phyloP scores from a whole-genome alignment of 805 yeast genomes.

The Candida golubevii region DNA sequence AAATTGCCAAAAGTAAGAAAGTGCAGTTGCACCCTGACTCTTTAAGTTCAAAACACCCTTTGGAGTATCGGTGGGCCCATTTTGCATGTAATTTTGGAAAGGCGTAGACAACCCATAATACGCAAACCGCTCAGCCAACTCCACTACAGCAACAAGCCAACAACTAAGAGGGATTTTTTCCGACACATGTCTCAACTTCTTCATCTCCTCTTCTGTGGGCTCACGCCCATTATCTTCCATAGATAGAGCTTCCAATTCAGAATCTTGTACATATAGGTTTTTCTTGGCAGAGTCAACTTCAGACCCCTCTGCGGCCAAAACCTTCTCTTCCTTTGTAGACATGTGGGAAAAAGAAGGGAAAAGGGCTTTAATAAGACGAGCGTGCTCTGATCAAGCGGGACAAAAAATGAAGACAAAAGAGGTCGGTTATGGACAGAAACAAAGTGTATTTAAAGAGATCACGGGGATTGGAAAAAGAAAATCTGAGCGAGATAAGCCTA shows the following conservation, averaged over 20 bases:
- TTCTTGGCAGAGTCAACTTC: conserved; percentile 3
- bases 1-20: conserved; percentile 72
- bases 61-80: conserved; percentile 36
- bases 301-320: conserved; percentile 3
- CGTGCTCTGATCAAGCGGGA: background rate
- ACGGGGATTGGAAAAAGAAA: background rate
- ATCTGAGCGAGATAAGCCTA: background rate
- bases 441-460: background rate
- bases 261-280: conserved; percentile 3
- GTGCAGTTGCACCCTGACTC: conserved; percentile 61
- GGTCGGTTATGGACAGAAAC: background rate
- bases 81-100: conserved; percentile 75
- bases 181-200: conserved; percentile 48
- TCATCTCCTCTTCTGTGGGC: conserved; percentile 53
- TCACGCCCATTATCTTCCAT: conserved; percentile 32
- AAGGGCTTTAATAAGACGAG: background rate
- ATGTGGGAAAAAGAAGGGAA: background rate
- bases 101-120: conserved; percentile 77
- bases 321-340: conserved; percentile 7
- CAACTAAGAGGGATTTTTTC: conserved; percentile 51
- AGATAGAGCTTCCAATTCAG: conserved; percentile 9
- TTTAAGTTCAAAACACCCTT: conserved; percentile 59
- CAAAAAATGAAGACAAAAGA: background rate
- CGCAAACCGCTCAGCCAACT: conserved; percentile 76
- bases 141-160: conserved; percentile 65